Evolutionary conservation across 768 basidiomycete species (phyloP).

Genomic region (Pleurotus giganteus): DNA sequence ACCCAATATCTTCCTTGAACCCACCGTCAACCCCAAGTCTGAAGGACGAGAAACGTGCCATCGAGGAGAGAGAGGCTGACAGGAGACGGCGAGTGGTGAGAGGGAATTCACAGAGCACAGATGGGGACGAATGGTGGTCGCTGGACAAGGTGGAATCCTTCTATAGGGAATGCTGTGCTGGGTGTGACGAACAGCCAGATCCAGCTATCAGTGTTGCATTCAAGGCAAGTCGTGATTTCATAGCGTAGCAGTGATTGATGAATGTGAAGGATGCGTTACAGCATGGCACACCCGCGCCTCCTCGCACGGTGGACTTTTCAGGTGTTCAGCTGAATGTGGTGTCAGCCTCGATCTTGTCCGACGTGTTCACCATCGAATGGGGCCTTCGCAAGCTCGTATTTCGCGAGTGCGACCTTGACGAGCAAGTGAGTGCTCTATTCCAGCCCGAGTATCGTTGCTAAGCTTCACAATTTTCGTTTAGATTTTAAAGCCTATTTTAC

Average conservation of each 20-base stretch:
- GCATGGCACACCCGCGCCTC: slow-evolving; percentile 52
- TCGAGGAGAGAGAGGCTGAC: slow-evolving; percentile 73
- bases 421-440: slow-evolving; percentile 58
- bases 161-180: slow-evolving; percentile 82
- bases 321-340: slow-evolving; percentile 70
- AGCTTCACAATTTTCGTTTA: slow-evolving; percentile 22
- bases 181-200: slow-evolving; percentile 71
- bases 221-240: slow-evolving; percentile 47
- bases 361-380: slow-evolving; percentile 92
- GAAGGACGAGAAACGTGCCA: slow-evolving; percentile 79
- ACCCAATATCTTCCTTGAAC: slow-evolving; percentile 83
- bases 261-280: slow-evolving; percentile 20
- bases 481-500: slow-evolving; percentile 87
- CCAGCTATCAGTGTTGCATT: slow-evolving; percentile 64
- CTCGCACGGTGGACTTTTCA: slow-evolving; percentile 78
- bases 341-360: slow-evolving; percentile 79
- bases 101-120: slow-evolving; percentile 42
- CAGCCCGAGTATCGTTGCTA: slow-evolving; percentile 2
- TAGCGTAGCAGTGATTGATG: not conserved
- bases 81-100: slow-evolving; percentile 63
- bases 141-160: slow-evolving; percentile 82
- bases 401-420: slow-evolving; percentile 85
- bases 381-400: slow-evolving; percentile 83
- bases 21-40: slow-evolving; percentile 80
- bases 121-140: slow-evolving; percentile 75